A percentile compares a stretch with the other conserved stretches of the same genome.
These are phyloP conservation scores for Aspergillus sclerotiicarbonarius DNA, from an alignment of 495 filamentous ascomycete species.

Conservation along the genomic window DNA sequence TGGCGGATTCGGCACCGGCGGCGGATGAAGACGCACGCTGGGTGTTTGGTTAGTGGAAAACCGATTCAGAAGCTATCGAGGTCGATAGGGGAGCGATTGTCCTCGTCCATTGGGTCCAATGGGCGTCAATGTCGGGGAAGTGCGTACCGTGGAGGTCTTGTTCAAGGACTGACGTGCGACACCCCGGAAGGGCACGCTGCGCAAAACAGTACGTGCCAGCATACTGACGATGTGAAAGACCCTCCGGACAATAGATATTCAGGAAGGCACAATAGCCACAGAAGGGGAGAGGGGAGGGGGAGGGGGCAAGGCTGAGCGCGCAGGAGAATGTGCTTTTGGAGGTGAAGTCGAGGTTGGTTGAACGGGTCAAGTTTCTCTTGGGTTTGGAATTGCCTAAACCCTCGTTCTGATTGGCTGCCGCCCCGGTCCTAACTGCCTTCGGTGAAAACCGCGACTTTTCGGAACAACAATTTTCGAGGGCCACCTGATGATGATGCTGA, in stretches of 20 bases:
- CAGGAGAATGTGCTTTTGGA: constrained; percentile 37
- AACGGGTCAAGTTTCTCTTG: constrained; percentile 43
- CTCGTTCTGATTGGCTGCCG: constrained; percentile 38
- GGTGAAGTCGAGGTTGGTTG: constrained; percentile 39
- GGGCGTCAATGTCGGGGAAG: constrained; percentile 25
- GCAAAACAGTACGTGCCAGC: constrained; percentile 83
- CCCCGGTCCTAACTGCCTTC: constrained; percentile 28
- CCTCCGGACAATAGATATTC: constrained; percentile 39
- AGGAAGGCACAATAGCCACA: constrained; percentile 33
- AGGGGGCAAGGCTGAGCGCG: constrained; percentile 26
- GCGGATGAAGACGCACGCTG: constrained; percentile 49
- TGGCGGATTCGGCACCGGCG: constrained; percentile 48
- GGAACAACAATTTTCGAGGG: constrained; percentile 26
- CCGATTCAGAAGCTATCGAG: neutral
- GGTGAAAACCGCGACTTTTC: constrained; percentile 43
- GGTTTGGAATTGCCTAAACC: constrained; percentile 42
- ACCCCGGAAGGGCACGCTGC: constrained; percentile 74
- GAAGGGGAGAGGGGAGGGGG: constrained; percentile 32
- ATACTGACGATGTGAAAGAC: constrained; percentile 55
- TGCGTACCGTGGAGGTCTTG: constrained; percentile 50
- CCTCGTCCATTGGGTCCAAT: constrained; percentile 31
- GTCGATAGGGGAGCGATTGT: constrained; percentile 29
- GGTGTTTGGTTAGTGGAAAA: constrained; percentile 26
- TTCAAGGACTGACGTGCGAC: constrained; percentile 54
- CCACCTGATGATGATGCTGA: constrained; percentile 1